These are phyloP conservation scores for Breviolum minutum DNA, from an alignment of 73 alveolate genomes.

Conservation along the genomic window DNA sequence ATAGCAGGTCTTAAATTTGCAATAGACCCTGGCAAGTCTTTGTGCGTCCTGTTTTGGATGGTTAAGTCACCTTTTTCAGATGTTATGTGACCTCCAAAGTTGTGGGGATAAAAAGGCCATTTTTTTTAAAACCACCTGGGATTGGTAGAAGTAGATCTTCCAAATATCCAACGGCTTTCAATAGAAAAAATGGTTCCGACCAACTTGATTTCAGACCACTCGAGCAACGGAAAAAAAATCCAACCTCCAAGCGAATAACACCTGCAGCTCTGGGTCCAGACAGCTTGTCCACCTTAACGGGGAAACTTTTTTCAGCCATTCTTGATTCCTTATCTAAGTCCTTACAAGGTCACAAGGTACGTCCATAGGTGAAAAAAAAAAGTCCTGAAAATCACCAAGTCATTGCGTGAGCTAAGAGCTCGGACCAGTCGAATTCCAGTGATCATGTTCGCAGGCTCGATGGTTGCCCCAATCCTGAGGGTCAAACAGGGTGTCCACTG, in stretches of 20 bases:
- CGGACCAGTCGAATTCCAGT: conserved; percentile 74
- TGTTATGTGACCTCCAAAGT: too few relatives aligned
- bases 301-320: too few relatives aligned
- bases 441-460: conserved; percentile 94
- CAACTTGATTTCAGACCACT: too few relatives aligned
- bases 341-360: too few relatives aligned
- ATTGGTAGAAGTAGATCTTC: neutral
- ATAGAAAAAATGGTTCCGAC: too few relatives aligned
- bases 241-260: conserved; percentile 53
- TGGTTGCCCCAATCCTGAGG: conserved; percentile 86
- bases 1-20: too few relatives aligned
- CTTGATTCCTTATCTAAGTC: too few relatives aligned
- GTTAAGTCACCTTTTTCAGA: too few relatives aligned
- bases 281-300: conserved; percentile 68
- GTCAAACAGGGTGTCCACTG: too few relatives aligned
- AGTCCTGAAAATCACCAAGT: too few relatives aligned
- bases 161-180: too few relatives aligned
- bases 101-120: neutral
- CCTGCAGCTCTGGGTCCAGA: conserved; percentile 86
- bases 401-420: neutral
- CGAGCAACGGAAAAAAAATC: neutral
- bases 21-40: neutral
- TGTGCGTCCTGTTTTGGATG: neutral
- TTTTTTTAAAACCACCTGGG: neutral
- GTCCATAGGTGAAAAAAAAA: too few relatives aligned